Evolutionary conservation across 371 early-diverging fungal genomes (phyloP).

Genomic region (Mortierella sp.): DNA sequence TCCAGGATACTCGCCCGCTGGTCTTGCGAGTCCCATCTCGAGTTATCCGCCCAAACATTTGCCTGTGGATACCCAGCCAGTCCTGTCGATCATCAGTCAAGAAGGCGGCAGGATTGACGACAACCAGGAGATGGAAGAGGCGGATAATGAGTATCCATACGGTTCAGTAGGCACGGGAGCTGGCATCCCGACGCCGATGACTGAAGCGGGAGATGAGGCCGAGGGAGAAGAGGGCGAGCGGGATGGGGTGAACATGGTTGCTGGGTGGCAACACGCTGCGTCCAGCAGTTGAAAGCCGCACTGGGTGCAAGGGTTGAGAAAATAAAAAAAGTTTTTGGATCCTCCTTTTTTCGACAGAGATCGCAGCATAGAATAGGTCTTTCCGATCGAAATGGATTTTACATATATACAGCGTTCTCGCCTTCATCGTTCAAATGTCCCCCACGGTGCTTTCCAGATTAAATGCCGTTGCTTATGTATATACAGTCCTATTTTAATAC

Average conservation of each 20-base stretch:
- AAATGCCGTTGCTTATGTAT: too few species aligned
- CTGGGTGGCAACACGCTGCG: neutral
- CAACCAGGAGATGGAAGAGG: neutral
- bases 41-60: neutral
- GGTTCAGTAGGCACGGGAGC: slow-evolving; percentile 7
- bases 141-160: neutral
- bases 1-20: slow-evolving; percentile 3
- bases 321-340: slow-evolving; percentile 2
- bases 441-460: too few species aligned
- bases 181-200: slow-evolving; percentile 29
- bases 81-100: slow-evolving; percentile 21
- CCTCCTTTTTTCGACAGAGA: too few species aligned
- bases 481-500: too few species aligned
- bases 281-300: slow-evolving; percentile 4
- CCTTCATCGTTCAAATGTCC: too few species aligned
- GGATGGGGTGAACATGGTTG: slow-evolving; percentile 28
- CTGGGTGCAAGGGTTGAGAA: neutral
- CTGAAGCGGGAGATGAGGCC: slow-evolving; percentile 1
- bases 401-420: too few species aligned
- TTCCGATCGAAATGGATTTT: neutral
- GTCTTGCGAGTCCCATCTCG: neutral
- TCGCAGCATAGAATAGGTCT: too few species aligned
- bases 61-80: neutral
- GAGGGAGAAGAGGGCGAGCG: slow-evolving; percentile 23
- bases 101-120: slow-evolving; percentile 38